Evolutionary conservation across 768 basidiomycete species (phyloP).

Genomic region (Psilocybe cubensis): DNA sequence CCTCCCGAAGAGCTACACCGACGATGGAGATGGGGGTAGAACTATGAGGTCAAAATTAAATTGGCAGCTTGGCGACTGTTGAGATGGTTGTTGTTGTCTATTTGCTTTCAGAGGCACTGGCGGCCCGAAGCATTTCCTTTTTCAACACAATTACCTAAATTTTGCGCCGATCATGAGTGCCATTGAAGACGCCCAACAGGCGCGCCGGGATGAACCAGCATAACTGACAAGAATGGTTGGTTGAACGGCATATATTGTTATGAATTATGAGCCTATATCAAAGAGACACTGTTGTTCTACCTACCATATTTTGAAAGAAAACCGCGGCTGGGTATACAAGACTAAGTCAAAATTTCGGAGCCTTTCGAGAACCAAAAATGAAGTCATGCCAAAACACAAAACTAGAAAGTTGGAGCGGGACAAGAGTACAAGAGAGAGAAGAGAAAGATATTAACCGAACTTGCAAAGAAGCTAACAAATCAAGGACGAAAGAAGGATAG

Average conservation of each 20-base stretch:
- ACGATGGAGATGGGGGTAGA: not conserved
- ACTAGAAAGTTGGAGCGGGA: not conserved
- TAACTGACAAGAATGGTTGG: not conserved
- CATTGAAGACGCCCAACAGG: not conserved
- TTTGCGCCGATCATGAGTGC: slow-evolving; percentile 12
- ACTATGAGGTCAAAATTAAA: not conserved
- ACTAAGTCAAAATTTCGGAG: not conserved
- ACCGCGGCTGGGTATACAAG: not conserved
- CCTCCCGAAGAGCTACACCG: not conserved
- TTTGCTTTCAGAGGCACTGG: slow-evolving; percentile 5
- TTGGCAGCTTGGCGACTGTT: not conserved
- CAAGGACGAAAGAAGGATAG: slow-evolving; percentile 10
- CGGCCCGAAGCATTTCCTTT: not conserved
- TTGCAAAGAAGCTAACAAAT: slow-evolving; percentile 16
- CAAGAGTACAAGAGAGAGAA: not conserved
- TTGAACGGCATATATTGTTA: not conserved
- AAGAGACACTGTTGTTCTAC: too few species aligned
- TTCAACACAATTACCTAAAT: slow-evolving; percentile 15
- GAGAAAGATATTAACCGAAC: slow-evolving; percentile 10
- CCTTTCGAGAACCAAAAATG: not conserved
- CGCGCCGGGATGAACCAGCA: not conserved
- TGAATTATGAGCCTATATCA: not conserved
- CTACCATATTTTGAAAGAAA: not conserved
- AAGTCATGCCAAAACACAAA: not conserved
- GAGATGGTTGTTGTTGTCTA: slow-evolving; percentile 12